These are phyloP conservation scores for Taphrina confusa DNA, from an alignment of 1,139 yeast genomes.

Conservation along the genomic window DNA sequence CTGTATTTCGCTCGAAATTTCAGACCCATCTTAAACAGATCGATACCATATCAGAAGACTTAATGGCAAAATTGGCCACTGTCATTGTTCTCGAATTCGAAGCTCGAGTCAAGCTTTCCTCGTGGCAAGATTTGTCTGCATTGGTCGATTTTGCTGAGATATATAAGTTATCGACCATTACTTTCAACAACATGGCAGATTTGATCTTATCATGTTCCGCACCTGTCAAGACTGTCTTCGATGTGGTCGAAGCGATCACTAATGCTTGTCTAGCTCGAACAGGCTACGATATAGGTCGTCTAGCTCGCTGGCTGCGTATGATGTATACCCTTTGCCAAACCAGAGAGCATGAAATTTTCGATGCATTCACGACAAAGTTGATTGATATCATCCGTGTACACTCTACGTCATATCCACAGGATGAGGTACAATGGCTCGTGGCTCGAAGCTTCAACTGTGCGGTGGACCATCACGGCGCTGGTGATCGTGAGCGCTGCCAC, in stretches of 20 bases:
- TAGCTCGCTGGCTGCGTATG: conserved; percentile 38
- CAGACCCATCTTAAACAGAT: background rate
- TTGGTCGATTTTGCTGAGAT: conserved; percentile 37
- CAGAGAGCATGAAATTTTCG: conserved; percentile 7
- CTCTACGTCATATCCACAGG: conserved; percentile 36
- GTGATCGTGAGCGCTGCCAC: conserved; percentile 36
- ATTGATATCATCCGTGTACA: conserved; percentile 16
- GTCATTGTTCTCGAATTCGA: conserved; percentile 27
- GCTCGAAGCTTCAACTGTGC: conserved; percentile 39
- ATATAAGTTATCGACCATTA: conserved; percentile 27
- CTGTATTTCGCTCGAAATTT: background rate
- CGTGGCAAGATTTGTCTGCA: conserved; percentile 13
- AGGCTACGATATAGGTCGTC: conserved; percentile 25
- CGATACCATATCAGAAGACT: background rate
- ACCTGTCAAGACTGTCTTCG: conserved; percentile 12
- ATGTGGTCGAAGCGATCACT: conserved; percentile 10
- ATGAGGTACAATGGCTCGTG: conserved; percentile 39
- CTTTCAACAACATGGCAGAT: conserved; percentile 33
- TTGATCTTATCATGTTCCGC: conserved; percentile 8
- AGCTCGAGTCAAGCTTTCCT: background rate
- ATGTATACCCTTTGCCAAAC: conserved; percentile 35
- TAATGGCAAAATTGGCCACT: conserved; percentile 9
- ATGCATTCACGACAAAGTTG: conserved; percentile 4
- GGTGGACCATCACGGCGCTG: conserved; percentile 36
- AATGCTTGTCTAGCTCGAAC: background rate